Conservation (phyloP, 768 basidiomycete species). For the Lactifluus subvellereus region DNA sequence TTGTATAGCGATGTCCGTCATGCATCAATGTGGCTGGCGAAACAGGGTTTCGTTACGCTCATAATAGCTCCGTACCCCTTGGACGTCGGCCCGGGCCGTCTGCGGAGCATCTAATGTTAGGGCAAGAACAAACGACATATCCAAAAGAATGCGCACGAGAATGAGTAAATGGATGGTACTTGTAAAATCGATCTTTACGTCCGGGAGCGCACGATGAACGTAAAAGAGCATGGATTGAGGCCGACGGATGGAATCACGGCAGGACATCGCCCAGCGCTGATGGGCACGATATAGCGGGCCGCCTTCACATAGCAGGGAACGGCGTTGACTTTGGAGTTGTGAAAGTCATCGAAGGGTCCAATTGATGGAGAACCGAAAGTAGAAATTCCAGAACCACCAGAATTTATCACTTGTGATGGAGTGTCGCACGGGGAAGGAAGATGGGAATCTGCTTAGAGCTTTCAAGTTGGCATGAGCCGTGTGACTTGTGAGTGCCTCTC, state of each 20-base stretch:
- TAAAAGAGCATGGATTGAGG: slow-evolving; percentile 25
- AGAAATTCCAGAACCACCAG: neutral
- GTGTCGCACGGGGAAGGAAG: neutral
- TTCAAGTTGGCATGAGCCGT: neutral
- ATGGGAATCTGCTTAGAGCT: neutral
- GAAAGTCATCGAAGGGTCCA: neutral
- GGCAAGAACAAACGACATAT: neutral
- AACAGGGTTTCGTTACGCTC: neutral
- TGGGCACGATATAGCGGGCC: neutral
- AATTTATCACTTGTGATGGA: neutral
- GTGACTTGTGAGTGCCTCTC: neutral
- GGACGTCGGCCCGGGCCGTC: neutral
- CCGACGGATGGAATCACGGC: slow-evolving; percentile 9
- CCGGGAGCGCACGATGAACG: slow-evolving; percentile 24
- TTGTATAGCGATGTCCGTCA: neutral
- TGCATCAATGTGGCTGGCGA: neutral
- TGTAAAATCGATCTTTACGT: slow-evolving; percentile 10
- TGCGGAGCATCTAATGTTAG: neutral
- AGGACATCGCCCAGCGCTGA: slow-evolving; percentile 1
- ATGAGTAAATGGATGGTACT: neutral
- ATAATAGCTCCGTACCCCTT: neutral
- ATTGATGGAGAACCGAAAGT: neutral
- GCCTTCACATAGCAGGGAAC: slow-evolving; percentile 6
- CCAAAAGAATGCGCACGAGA: slow-evolving; percentile 8
- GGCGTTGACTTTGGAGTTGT: neutral